Evolutionary conservation across 2,329 filamentous ascomycete genomes (phyloP), one percentile per base, ranked within the genome.

Genomic region (Scedosporium apiospermum): DNA sequence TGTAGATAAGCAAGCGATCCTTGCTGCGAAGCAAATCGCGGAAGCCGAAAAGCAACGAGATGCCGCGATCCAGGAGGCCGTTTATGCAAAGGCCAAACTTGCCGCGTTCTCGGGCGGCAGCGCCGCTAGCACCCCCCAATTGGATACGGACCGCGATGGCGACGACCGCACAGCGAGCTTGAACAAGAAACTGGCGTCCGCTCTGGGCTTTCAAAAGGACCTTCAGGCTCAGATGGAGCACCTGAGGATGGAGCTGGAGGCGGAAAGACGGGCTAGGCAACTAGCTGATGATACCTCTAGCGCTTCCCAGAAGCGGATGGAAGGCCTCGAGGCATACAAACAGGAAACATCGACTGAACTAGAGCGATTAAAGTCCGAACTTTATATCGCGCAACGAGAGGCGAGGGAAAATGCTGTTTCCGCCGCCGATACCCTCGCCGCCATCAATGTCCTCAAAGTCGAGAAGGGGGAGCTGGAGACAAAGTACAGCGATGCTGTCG

Each of bases 1-100:
- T 0, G 90, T 99, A 59, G 93, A 97, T 68, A 87, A 91, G 67
- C 95, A 98, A 76, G 90, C 92, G 12, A 81, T 91, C 6, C 78
- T 91, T 63, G 93, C 95, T 7, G 91, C 93, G 0, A 93, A 89
- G 73, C 87, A 93, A 65, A 93, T 99, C 65, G 93, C 93, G 1
- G 93, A 97, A 72, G 89, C 96, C 1, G 95, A 99, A 72, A 93
- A 90, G 71, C 95, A 99, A 77, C 85, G 96, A 60, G 95, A 99
- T 74, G 87, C 89, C 49, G 95, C 95, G n/a, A 88, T 99, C 62
- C 90, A 88, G 68, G 96, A 99, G 76, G 95, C 95, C 1, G 89
- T 95, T 0, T 98, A 98, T 74, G 91, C 93, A 41, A 96, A 96
- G 71, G 92, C 96, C 2, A 97, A 91, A 71, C 79, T 97, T 60